Conservation (phyloP, 345 rosid genomes). For the Salix udensis region DNA sequence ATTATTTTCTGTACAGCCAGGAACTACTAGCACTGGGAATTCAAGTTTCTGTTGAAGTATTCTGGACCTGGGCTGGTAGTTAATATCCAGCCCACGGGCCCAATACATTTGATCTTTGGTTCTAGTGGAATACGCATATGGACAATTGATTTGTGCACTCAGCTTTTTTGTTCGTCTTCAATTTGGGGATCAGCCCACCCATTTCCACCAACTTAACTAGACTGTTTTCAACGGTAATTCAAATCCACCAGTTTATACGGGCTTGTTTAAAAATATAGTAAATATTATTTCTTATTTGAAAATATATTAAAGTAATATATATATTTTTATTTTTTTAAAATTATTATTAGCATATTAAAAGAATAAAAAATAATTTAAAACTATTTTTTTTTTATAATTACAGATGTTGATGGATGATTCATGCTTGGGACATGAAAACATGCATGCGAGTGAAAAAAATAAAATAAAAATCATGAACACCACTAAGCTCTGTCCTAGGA, state of each 20-base stretch:
- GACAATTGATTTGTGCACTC: background rate
- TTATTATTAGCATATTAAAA: too few relatives aligned
- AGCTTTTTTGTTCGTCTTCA: background rate
- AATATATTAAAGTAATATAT: too few relatives aligned
- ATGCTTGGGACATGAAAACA: background rate
- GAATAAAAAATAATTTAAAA: too few relatives aligned
- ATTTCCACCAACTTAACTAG: background rate
- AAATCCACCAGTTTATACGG: background rate
- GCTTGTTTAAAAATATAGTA: too few relatives aligned
- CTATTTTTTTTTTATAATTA: too few relatives aligned
- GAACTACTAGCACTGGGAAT: background rate
- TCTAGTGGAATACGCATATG: background rate
- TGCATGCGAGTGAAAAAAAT: background rate
- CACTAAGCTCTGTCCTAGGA: background rate
- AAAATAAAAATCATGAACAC: background rate
- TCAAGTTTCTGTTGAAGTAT: background rate
- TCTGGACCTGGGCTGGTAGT: background rate
- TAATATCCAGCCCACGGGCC: background rate
- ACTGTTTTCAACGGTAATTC: background rate
- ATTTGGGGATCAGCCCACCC: background rate
- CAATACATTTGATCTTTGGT: background rate
- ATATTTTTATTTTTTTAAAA: too few relatives aligned
- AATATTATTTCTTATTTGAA: too few relatives aligned
- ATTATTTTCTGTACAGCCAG: background rate
- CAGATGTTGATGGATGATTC: background rate